Evolutionary conservation across 768 basidiomycete genomes (phyloP).

Genomic region (Gymnopilus dilepis): DNA sequence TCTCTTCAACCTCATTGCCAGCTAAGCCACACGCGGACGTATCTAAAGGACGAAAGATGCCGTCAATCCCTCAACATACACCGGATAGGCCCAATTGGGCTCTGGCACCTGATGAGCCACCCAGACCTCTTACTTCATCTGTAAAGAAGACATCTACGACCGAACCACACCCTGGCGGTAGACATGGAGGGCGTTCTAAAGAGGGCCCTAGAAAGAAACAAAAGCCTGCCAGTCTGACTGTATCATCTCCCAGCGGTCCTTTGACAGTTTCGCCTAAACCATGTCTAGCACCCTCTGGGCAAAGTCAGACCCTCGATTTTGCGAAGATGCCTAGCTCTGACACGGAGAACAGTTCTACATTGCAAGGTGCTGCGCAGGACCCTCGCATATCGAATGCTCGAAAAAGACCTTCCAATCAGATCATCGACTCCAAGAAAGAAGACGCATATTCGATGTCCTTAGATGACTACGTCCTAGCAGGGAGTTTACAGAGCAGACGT

Average conservation of each 20-base stretch:
- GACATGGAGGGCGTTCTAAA: conserved; percentile 9
- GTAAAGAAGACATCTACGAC: conserved; percentile 6
- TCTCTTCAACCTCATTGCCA: background rate
- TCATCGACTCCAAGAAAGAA: no score
- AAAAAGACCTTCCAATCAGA: no score
- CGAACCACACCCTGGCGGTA: conserved; percentile 7
- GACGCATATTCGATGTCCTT: no score
- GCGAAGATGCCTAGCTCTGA: background rate
- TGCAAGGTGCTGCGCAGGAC: background rate
- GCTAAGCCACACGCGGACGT: background rate
- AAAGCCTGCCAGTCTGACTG: background rate
- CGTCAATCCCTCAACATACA: conserved; percentile 26
- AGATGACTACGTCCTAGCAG: no score
- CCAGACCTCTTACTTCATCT: background rate
- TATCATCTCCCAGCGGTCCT: background rate
- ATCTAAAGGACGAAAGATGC: background rate
- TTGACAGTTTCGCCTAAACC: background rate
- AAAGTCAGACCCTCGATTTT: no score
- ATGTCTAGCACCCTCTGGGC: no score
- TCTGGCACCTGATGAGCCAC: conserved; percentile 30
- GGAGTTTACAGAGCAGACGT: no score
- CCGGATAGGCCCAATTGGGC: conserved; percentile 42
- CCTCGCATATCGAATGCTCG: no score
- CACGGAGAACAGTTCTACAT: background rate
- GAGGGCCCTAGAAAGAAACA: background rate